Conservation (phyloP, 306 rosid species). For the Castanopsis chinensis region DNA sequence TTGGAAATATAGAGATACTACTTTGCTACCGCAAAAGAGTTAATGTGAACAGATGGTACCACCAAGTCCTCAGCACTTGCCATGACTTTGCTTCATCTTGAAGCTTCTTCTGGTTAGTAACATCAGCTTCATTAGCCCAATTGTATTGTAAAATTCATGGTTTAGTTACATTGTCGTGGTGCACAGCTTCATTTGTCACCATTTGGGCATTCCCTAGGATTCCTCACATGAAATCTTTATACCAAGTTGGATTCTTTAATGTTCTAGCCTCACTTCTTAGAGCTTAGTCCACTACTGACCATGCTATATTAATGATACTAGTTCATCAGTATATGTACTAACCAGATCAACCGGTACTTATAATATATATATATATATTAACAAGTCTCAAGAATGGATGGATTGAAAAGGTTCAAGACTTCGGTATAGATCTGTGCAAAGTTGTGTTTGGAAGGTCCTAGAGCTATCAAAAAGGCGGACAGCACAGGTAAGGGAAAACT, state of each 20-base stretch:
- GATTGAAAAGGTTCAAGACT: too few species aligned
- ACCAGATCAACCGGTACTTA: too few species aligned
- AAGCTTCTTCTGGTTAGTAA: slow-evolving; percentile 23
- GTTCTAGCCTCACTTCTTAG: not conserved
- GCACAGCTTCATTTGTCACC: not conserved
- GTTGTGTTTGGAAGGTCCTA: too few species aligned
- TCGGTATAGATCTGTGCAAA: too few species aligned
- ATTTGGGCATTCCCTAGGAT: too few species aligned
- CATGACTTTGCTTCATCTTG: slow-evolving; percentile 13
- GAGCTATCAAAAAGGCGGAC: too few species aligned
- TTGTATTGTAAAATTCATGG: not conserved
- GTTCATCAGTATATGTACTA: too few species aligned
- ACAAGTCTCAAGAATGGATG: too few species aligned
- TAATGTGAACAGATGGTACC: slow-evolving; percentile 33
- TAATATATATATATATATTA: too few species aligned
- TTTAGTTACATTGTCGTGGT: not conserved
- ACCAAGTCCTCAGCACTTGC: slow-evolving; percentile 28
- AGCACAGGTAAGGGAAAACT: too few species aligned
- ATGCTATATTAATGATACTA: not conserved
- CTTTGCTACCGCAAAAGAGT: slow-evolving; percentile 27
- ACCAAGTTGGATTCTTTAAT: not conserved
- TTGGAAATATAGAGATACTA: slow-evolving; percentile 13
- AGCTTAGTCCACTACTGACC: not conserved
- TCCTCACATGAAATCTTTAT: too few species aligned
- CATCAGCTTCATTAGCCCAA: not conserved